phyloP scores from a whole-genome alignment of 164 flowering plant species.

The Sedum album region DNA sequence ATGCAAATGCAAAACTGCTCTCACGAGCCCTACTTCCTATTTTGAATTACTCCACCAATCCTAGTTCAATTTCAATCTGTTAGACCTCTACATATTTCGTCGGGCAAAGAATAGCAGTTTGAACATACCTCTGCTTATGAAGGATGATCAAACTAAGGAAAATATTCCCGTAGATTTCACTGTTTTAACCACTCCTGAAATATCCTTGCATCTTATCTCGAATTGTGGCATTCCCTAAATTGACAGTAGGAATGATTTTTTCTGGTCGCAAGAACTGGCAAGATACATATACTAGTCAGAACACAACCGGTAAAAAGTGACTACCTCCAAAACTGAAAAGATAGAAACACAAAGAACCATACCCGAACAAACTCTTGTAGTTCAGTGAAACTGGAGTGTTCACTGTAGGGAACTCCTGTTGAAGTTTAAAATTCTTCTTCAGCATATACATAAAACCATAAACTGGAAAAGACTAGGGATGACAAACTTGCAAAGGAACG shows the following conservation, averaged over 20 bases:
- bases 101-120: not conserved
- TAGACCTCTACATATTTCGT: not conserved
- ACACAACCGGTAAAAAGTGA: not conserved
- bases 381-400: conserved; percentile 78
- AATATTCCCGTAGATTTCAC: not conserved
- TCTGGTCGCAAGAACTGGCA: conserved; percentile 62
- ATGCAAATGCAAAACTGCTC: not conserved
- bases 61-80: not conserved
- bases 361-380: conserved; percentile 67
- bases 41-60: not conserved
- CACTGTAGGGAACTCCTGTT: conserved; percentile 72
- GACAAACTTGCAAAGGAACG: not conserved
- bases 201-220: conserved; percentile 63
- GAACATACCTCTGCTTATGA: not conserved
- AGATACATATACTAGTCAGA: not conserved
- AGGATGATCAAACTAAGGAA: not conserved
- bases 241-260: conserved; percentile 70
- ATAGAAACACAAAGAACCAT: not conserved
- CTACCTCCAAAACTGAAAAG: not conserved
- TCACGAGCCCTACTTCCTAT: not conserved
- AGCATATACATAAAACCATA: not conserved
- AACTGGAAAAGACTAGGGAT: not conserved
- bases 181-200: conserved; percentile 47
- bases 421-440: conserved; percentile 8
- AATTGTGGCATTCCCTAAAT: conserved; percentile 43